These are phyloP conservation scores for Pythium insidiosum DNA, from an alignment of 352 stramenopile genomes.

Conservation along the genomic window DNA sequence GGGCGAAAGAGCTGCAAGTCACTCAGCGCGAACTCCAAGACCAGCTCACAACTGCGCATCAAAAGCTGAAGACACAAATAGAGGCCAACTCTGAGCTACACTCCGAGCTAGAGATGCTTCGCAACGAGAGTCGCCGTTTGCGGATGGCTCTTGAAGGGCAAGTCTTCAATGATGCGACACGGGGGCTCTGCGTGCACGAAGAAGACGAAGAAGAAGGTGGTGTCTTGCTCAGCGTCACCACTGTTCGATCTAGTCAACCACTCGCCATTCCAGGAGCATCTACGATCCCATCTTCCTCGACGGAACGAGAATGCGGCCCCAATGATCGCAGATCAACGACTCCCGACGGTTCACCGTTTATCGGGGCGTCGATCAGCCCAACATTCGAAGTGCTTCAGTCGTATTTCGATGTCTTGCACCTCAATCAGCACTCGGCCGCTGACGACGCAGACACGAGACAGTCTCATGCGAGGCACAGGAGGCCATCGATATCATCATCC, in stretches of 20 bases:
- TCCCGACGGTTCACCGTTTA: conserved; percentile 27
- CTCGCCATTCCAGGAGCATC: conserved; percentile 3
- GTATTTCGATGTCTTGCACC: conserved; percentile 46
- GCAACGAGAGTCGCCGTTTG: conserved; percentile 52
- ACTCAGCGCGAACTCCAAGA: conserved; percentile 72
- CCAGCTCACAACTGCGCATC: conserved; percentile 49
- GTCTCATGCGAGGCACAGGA: background rate
- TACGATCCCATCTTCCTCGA: no score
- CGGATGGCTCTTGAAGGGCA: conserved; percentile 55
- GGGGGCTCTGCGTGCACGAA: conserved; percentile 65
- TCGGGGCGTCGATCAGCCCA: conserved; percentile 50
- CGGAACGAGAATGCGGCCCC: no score
- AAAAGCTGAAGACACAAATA: conserved; percentile 59
- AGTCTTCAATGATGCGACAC: conserved; percentile 60
- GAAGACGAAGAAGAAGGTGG: conserved; percentile 66
- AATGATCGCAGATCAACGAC: conserved; percentile 8
- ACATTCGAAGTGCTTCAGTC: conserved; percentile 73
- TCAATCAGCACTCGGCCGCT: conserved; percentile 2
- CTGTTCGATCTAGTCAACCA: conserved; percentile 10
- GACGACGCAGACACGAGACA: no score
- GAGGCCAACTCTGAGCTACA: conserved; percentile 73
- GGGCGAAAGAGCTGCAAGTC: conserved; percentile 74
- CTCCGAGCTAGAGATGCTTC: conserved; percentile 52
- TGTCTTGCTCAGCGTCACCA: conserved; percentile 67
- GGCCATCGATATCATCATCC: background rate